These are phyloP conservation scores for Dendryphion nanum DNA, from an alignment of 2,329 filamentous ascomycete species.

Conservation along the genomic window DNA sequence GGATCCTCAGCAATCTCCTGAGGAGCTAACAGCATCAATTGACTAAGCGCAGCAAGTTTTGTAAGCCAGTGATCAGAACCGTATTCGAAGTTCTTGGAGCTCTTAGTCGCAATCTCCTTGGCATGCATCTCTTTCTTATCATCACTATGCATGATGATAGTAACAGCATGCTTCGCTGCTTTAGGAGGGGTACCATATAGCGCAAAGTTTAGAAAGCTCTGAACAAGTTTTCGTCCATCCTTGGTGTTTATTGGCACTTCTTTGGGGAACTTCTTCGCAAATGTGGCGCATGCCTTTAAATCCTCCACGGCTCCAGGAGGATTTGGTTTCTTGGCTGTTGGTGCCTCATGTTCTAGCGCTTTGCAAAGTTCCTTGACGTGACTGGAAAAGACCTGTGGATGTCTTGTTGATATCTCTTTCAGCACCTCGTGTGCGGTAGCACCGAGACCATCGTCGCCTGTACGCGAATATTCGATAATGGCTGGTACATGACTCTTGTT, in stretches of 20 bases:
- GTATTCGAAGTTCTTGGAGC: conserved; percentile 71
- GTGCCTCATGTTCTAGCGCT: conserved; percentile 77
- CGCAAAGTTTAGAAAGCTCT: conserved; percentile 80
- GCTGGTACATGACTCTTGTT: conserved; percentile 91
- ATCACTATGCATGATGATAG: conserved; percentile 76
- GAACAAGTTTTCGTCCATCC: conserved; percentile 72
- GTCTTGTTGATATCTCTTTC: conserved; percentile 85
- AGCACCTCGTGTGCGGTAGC: conserved; percentile 82
- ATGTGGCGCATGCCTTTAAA: conserved; percentile 89
- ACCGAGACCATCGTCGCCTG: conserved; percentile 75
- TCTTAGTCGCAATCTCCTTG: conserved; percentile 76
- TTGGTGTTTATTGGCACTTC: conserved; percentile 65
- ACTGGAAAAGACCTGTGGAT: conserved; percentile 87
- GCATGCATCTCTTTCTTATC: conserved; percentile 82
- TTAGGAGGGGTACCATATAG: conserved; percentile 76
- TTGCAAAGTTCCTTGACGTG: conserved; percentile 91
- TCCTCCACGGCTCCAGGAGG: conserved; percentile 80
- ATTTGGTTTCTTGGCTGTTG: conserved; percentile 65
- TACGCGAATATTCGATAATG: conserved; percentile 84
- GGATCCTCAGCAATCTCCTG: conserved; percentile 68
- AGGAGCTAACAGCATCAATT: conserved; percentile 72
- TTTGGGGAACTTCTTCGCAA: conserved; percentile 78
- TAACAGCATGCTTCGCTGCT: conserved; percentile 90
- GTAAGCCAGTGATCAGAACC: conserved; percentile 71
- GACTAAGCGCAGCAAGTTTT: conserved; percentile 68